Evolutionary conservation across 805 yeast genomes (phyloP).

Genomic region (Yamadazyma nakazawae): DNA sequence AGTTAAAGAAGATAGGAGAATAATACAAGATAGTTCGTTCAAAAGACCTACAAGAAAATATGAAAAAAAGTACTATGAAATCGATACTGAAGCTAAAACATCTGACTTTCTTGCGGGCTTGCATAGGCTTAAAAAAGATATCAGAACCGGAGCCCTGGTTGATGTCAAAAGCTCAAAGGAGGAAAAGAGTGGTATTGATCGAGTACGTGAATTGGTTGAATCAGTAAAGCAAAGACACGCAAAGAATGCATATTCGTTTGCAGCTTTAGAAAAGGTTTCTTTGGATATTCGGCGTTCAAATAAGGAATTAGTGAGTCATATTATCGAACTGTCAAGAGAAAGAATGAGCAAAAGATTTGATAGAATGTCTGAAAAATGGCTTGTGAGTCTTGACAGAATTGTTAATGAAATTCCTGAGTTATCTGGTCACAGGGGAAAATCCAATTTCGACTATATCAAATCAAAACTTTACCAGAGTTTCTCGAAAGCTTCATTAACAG

Average conservation of each 20-base stretch:
- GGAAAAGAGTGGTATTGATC: background rate
- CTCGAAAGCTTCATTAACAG: conserved; percentile 17
- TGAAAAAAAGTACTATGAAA: background rate
- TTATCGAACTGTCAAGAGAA: conserved; percentile 14
- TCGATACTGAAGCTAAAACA: background rate
- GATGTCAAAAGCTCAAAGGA: background rate
- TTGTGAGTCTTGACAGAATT: conserved; percentile 1
- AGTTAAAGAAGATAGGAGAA: background rate
- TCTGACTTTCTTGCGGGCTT: background rate
- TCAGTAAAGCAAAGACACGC: background rate
- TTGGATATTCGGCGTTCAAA: conserved; percentile 21
- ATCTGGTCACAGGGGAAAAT: background rate
- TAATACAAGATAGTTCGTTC: too few species aligned
- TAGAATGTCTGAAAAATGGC: conserved; percentile 21
- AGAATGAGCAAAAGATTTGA: conserved; percentile 21
- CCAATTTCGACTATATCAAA: background rate
- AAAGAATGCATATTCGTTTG: background rate
- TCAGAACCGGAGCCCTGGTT: background rate
- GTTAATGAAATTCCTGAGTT: conserved; percentile 5
- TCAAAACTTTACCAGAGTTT: conserved; percentile 2
- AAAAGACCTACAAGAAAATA: background rate
- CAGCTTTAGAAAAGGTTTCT: conserved; percentile 17
- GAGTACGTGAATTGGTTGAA: background rate
- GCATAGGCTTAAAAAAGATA: background rate
- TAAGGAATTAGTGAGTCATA: conserved; percentile 17